Percentiles rank a stretch among this genome's conserved stretches.
These are phyloP conservation scores for Ustilago sp. DNA, from an alignment of 1,284 basidiomycete genomes.

Conservation along the genomic window DNA sequence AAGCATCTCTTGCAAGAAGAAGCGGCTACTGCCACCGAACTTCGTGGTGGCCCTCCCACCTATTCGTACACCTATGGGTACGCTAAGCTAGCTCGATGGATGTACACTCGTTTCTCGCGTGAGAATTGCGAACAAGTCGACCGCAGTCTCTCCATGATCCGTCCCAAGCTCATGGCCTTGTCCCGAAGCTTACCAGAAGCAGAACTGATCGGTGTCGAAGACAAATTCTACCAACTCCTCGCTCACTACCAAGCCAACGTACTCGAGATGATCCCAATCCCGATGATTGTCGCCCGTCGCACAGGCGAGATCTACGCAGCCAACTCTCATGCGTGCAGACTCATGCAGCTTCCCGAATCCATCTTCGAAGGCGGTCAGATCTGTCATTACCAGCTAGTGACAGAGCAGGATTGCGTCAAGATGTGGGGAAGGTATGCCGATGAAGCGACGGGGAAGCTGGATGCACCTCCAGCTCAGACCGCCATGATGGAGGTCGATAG, in stretches of 20 bases:
- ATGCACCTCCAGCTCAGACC: constrained; percentile 15
- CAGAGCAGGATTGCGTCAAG: constrained; percentile 32
- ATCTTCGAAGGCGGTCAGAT: constrained; percentile 47
- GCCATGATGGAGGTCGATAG: constrained; percentile 39
- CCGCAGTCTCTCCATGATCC: constrained; percentile 26
- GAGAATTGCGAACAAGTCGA: constrained; percentile 43
- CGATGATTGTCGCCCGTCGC: constrained; percentile 37
- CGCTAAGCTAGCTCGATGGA: constrained; percentile 52
- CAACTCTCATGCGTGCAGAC: constrained; percentile 33
- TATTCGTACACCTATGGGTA: constrained; percentile 54
- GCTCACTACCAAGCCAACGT: constrained; percentile 46
- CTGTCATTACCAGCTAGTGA: constrained; percentile 46
- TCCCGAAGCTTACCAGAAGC: constrained; percentile 35
- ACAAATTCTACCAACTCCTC: constrained; percentile 36
- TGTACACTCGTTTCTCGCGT: constrained; percentile 43
- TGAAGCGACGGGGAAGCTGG: constrained; percentile 17
- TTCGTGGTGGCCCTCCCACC: constrained; percentile 24
- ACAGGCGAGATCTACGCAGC: constrained; percentile 54
- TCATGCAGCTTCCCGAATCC: constrained; percentile 36
- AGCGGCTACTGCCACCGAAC: constrained; percentile 28
- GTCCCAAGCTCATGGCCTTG: constrained; percentile 42
- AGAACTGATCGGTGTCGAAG: constrained; percentile 46
- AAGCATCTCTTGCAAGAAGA: constrained; percentile 46
- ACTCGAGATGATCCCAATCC: constrained; percentile 35
- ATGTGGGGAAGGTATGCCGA: constrained; percentile 44